A percentile compares a stretch with the other conserved stretches of the same genome.
Conservation (phyloP, 139 green algal species). For the Picochlorum sp. region DNA sequence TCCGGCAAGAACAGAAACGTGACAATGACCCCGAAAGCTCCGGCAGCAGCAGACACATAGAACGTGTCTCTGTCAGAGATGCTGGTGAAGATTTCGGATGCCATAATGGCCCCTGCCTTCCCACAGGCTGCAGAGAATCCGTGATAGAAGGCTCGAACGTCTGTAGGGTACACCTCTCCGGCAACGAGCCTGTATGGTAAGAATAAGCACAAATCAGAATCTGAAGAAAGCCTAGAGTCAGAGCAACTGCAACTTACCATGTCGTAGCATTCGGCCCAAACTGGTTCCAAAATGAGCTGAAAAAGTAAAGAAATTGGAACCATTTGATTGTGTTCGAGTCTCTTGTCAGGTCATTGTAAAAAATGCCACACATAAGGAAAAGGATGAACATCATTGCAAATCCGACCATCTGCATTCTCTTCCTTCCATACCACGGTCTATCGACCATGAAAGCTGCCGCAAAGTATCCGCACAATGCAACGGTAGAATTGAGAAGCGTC, state of each 20-base stretch:
- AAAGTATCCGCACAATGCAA: slow-evolving; percentile 57
- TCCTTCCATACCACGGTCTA: slow-evolving; percentile 37
- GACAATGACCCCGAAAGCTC: slow-evolving; percentile 25
- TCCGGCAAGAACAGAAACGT: slow-evolving; percentile 54
- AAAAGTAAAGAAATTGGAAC: slow-evolving; percentile 71
- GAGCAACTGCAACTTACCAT: no score
- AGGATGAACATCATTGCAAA: slow-evolving; percentile 45
- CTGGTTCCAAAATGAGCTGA: slow-evolving; percentile 66
- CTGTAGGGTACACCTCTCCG: slow-evolving; percentile 60
- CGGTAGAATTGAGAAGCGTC: slow-evolving; percentile 55
- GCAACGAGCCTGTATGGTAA: no score
- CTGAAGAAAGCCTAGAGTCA: no score
- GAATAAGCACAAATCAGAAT: no score
- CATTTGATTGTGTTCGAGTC: slow-evolving; percentile 4
- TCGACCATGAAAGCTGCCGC: slow-evolving; percentile 45
- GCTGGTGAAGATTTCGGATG: slow-evolving; percentile 24
- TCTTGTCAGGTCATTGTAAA: slow-evolving; percentile 28
- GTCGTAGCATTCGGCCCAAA: slow-evolving; percentile 47
- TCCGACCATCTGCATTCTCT: slow-evolving; percentile 38
- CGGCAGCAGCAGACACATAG: slow-evolving; percentile 29
- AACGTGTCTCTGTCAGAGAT: slow-evolving; percentile 20
- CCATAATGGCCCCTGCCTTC: slow-evolving; percentile 44
- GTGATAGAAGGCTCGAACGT: slow-evolving; percentile 41
- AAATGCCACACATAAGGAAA: slow-evolving; percentile 43
- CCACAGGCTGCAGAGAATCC: slow-evolving; percentile 39